Base-by-base conservation (phyloP, 352 stramenopile species). In the Globisporangium nodosum region DNA sequence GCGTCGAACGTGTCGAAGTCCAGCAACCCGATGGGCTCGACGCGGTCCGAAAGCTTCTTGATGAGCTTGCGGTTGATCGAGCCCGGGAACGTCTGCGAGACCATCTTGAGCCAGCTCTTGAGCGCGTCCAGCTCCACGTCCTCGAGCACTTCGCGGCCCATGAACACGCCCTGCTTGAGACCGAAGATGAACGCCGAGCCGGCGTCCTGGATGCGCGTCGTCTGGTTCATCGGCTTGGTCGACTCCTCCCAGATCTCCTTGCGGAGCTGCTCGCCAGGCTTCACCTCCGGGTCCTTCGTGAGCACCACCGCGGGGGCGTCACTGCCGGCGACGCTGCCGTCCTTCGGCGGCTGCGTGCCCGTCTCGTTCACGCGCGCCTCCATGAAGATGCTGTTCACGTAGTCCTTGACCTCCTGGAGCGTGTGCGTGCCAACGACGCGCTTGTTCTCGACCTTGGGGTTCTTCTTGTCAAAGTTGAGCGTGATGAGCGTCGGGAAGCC, bases 101-200 rank as follows among this genome's bases (percentile, higher is more conserved):
- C 83, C 56, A 91, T 64, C 40, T 74, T 75, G n/a, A 93, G 54
- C 83, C 83, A 93, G 43, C 74, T 71, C 64, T 90, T 90, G 30
- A 93, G 68, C 13, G 83, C 81, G 55, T 91, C 78, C 16, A 93
- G 72, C 61, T 90, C 81, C 16, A 79, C 76, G 42, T 91, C 81
- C 18, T 91, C 77, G 52, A 93, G 81, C 52, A 84, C 70, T 46
- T 90, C 78, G 40, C 79, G 80, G 2, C 73, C 74, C 76, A 90
- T 88, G 49, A 93, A 93, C 15, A 79, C 71, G 49, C 81, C 79
- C 52, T 90, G 78, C 48, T 87, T 86, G 15, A 93, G 69, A 2
- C 83, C 83, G 50, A 93, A 93, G 27, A 93, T 63, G 58, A 93
- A 93, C 37, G 83, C 78, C 20, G 83, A 88, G 2, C 74, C 83